Evolutionary conservation across 2,329 filamentous ascomycete genomes (phyloP).

Genomic region (Thermoascus crustaceus): DNA sequence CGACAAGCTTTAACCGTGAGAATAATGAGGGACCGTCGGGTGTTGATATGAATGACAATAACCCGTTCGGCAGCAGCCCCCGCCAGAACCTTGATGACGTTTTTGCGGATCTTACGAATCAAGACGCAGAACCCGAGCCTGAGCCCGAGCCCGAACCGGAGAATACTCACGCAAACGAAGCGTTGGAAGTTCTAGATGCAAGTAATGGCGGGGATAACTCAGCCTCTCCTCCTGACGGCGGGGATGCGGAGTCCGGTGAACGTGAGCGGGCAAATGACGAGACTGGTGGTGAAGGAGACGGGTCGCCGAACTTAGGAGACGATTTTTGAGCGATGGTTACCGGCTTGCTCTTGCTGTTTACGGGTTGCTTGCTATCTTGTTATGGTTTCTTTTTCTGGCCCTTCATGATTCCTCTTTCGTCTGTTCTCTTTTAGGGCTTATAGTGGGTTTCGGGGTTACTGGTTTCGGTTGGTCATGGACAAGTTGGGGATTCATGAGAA

Average conservation of each 20-base stretch:
- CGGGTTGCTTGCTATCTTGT: background rate
- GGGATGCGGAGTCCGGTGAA: conserved; percentile 13
- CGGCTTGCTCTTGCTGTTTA: too few relatives aligned
- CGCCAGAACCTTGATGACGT: conserved; percentile 36
- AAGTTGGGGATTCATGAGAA: too few relatives aligned
- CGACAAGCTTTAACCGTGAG: conserved; percentile 30
- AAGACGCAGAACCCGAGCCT: conserved; percentile 30
- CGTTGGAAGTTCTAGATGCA: conserved; percentile 36
- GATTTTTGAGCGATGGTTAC: conserved; percentile 7
- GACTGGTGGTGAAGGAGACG: conserved; percentile 11
- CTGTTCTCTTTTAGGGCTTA: too few relatives aligned
- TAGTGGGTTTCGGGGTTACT: too few relatives aligned
- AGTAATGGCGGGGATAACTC: conserved; percentile 28
- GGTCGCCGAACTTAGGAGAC: conserved; percentile 3
- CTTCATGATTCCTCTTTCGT: background rate
- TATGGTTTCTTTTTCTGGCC: conserved; percentile 1
- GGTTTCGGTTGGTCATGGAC: too few relatives aligned
- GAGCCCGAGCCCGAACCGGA: conserved; percentile 30
- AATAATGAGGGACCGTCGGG: conserved; percentile 23
- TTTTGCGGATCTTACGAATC: conserved; percentile 40
- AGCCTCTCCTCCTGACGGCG: conserved; percentile 20
- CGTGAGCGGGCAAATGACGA: conserved; percentile 18
- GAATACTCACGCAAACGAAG: conserved; percentile 41
- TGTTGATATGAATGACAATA: conserved; percentile 23
- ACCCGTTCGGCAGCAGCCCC: conserved; percentile 32